phyloP scores from a whole-genome alignment of 2,329 filamentous ascomycete species.

The Chaetomium globosum region DNA sequence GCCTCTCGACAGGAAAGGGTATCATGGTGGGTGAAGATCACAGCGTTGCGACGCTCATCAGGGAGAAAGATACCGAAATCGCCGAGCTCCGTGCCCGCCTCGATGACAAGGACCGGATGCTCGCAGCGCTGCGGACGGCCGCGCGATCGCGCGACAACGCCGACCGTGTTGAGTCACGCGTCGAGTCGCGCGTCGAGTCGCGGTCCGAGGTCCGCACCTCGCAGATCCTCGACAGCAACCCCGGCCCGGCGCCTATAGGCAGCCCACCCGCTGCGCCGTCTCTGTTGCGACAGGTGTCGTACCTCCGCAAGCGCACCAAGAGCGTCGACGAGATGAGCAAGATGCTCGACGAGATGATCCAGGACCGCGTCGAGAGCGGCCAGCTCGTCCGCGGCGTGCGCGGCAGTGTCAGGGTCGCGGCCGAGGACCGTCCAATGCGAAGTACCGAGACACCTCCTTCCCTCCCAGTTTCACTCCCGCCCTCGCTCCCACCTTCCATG shows the following conservation, averaged over 20 bases:
- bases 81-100: conserved; percentile 83
- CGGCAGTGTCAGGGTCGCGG: conserved; percentile 65
- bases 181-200: conserved; percentile 36
- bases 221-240: conserved; percentile 41
- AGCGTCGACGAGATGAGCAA: conserved; percentile 90
- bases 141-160: conserved; percentile 83
- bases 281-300: conserved; percentile 39
- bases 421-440: neutral
- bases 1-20: conserved; percentile 62
- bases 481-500: conserved; percentile 33
- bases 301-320: conserved; percentile 57
- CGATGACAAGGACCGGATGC: conserved; percentile 94
- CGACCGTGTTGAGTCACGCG: conserved; percentile 51
- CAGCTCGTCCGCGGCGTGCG: conserved; percentile 67
- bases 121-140: conserved; percentile 80
- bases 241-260: conserved; percentile 38
- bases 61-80: conserved; percentile 92
- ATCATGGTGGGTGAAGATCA: conserved; percentile 78
- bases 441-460: neutral
- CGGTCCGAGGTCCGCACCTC: conserved; percentile 40
- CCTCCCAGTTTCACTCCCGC: conserved; percentile 25
- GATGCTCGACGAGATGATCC: conserved; percentile 95
- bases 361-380: conserved; percentile 78
- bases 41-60: conserved; percentile 70
- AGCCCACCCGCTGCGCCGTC: conserved; percentile 38